These are phyloP conservation scores for Pseudocercospora musae DNA, from an alignment of 2,329 filamentous ascomycete species.

Conservation along the genomic window DNA sequence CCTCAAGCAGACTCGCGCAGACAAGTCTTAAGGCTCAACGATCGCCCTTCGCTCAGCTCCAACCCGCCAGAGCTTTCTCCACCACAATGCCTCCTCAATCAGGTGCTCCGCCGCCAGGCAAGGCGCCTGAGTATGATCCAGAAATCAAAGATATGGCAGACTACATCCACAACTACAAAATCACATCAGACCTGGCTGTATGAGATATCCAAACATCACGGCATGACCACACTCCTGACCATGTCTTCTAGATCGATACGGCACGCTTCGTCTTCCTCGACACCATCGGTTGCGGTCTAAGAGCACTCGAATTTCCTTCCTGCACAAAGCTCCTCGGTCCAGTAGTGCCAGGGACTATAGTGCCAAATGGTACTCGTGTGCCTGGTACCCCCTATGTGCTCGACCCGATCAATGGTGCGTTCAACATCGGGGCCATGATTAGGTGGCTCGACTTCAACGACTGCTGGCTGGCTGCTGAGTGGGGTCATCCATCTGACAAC, in stretches of 20 bases:
- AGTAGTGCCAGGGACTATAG: constrained; percentile 81
- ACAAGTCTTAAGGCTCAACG: constrained; percentile 15
- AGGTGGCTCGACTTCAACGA: constrained; percentile 99
- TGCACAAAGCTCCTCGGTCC: constrained; percentile 94
- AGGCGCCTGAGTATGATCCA: constrained; percentile 63
- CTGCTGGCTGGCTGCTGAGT: constrained; percentile 98
- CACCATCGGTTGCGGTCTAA: constrained; percentile 92
- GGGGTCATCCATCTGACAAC: constrained; percentile 98
- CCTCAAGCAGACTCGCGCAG: constrained; percentile 25
- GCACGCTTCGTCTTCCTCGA: constrained; percentile 96
- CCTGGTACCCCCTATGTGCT: constrained; percentile 91
- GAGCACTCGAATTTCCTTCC: constrained; percentile 92
- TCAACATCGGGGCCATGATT: constrained; percentile 99
- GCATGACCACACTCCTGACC: constrained; percentile 16
- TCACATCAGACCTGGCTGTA: constrained; percentile 90
- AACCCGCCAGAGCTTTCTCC: constrained; percentile 30
- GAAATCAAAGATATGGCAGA: constrained; percentile 93
- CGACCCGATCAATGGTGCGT: constrained; percentile 91
- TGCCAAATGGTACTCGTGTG: constrained; percentile 88
- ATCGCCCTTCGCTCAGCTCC: constrained; percentile 15
- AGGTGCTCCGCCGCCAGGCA: constrained; percentile 32
- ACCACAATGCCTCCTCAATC: constrained; percentile 33
- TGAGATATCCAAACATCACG: constrained; percentile 39
- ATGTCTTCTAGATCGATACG: constrained; percentile 71
- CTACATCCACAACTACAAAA: constrained; percentile 89